Evolutionary conservation across 768 basidiomycete genomes (phyloP).

Genomic region (Panaeolus cyanescens): DNA sequence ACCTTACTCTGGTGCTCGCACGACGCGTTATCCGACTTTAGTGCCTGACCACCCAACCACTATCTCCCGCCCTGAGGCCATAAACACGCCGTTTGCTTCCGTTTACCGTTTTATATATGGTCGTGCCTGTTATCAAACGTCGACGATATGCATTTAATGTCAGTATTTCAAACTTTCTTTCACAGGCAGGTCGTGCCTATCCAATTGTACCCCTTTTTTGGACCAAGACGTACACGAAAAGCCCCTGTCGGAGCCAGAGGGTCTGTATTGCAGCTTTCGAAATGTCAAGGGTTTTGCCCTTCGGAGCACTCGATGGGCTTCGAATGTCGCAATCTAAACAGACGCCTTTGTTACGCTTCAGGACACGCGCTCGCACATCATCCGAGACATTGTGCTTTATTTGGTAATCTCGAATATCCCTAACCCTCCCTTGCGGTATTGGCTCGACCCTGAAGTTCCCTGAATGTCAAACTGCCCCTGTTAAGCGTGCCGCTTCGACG

Average conservation of each 20-base stretch:
- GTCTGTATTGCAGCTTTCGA: too few relatives aligned
- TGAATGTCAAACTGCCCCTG: background rate
- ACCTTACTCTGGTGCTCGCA: too few relatives aligned
- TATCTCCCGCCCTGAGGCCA: background rate
- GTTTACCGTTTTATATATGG: background rate
- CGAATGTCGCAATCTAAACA: background rate
- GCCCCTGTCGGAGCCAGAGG: too few relatives aligned
- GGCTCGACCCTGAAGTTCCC: background rate
- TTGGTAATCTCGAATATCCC: background rate
- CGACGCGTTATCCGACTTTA: background rate
- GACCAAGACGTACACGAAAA: too few relatives aligned
- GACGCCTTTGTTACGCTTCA: background rate
- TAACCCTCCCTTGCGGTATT: background rate
- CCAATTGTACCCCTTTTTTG: background rate
- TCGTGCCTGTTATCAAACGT: background rate
- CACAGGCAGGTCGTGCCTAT: background rate
- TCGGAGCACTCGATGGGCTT: background rate
- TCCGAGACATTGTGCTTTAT: background rate
- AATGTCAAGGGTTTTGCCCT: background rate
- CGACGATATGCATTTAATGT: too few relatives aligned
- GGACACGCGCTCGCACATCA: background rate
- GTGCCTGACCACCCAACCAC: background rate
- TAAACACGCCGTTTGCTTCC: background rate
- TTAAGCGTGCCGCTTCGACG: background rate
- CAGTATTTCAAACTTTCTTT: background rate